Evolutionary conservation across 1,284 basidiomycete genomes (phyloP), one percentile per base, ranked within the genome.

Genomic region (Leccinum brunneo-olivaceum): DNA sequence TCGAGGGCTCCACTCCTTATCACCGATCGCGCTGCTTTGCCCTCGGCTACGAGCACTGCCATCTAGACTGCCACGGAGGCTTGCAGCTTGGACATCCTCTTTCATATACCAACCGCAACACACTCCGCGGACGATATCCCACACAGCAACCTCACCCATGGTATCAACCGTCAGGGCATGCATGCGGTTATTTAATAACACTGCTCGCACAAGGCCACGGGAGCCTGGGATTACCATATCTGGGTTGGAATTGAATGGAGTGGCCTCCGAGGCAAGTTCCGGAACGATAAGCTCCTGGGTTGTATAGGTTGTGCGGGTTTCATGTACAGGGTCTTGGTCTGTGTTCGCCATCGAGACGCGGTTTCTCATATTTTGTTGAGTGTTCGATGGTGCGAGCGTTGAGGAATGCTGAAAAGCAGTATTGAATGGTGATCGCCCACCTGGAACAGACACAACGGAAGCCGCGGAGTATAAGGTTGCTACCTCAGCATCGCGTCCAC

Each of bases 121-220:
- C 2, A 70, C 51, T 2, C 87, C 83, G 0, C 80, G 73, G 14
- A 95, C 73, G 43, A 98, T 81, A 66, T 98, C 89, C 95, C 96
- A 98, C 3, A 94, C 78, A 1, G 85, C 86, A 4, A 98, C 83
- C 51, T 86, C 81, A 8, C 90, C 89, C 0, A 74, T 70, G 0
- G 91, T 93, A 62, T 98, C 88, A 30, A 97, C 83, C 0, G 92
- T 92, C 42, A 99, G 67, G 5, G 86, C 92, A 60, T 98, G 94
- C 47, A 94, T 76, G 29, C 93, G 76, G 60, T 98, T 92, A 63
- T 94, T 98, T 36, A 98, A 70, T 48, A 93, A 73, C 19, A 85
- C 69, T 6, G 81, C 85, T 18, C 94, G 76, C 39, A 96, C 84
- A 10, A 98, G 74, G 5, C 96, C 95, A 45, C 81, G 74, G 35